Conservation (phyloP, 768 basidiomycete species). For the Ramaria sp. region DNA sequence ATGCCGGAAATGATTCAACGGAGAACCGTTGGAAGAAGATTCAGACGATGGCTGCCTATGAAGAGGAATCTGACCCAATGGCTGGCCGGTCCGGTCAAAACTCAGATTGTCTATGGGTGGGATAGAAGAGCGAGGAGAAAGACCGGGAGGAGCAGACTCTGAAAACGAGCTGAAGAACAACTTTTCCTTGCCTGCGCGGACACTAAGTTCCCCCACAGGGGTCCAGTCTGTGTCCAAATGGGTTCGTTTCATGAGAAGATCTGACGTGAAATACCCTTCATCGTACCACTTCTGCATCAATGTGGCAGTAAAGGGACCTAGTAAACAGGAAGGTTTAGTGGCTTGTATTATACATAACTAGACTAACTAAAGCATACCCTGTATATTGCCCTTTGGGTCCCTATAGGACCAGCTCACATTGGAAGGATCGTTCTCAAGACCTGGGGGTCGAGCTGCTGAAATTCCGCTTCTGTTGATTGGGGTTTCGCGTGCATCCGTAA, state of each 20-base stretch:
- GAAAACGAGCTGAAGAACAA: slow-evolving; percentile 49
- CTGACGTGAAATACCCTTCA: slow-evolving; percentile 76
- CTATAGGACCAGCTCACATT: slow-evolving; percentile 84
- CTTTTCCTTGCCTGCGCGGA: slow-evolving; percentile 41
- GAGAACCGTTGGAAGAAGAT: not conserved
- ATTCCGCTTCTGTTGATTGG: not conserved
- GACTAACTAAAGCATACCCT: slow-evolving; percentile 68
- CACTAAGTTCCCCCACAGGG: slow-evolving; percentile 47
- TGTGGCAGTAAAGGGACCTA: slow-evolving; percentile 83
- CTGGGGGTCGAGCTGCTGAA: not conserved
- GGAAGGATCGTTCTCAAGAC: slow-evolving; percentile 32
- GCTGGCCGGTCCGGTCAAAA: slow-evolving; percentile 4
- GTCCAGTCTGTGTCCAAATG: slow-evolving; percentile 58
- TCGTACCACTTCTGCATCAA: slow-evolving; percentile 94
- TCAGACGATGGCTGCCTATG: not conserved
- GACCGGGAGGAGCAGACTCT: not conserved
- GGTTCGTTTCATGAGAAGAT: slow-evolving; percentile 78
- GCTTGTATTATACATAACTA: no score
- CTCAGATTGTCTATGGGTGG: slow-evolving; percentile 27
- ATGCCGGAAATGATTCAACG: not conserved
- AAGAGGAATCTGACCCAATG: not conserved
- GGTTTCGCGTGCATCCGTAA: not conserved
- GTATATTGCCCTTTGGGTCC: slow-evolving; percentile 83
- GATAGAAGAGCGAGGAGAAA: slow-evolving; percentile 18
- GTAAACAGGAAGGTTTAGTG: not conserved